Percentiles rank a stretch among this genome's conserved stretches.
Evolutionary conservation across 208 protist species (phyloP).

Genomic region (Trypanosoma congolense): DNA sequence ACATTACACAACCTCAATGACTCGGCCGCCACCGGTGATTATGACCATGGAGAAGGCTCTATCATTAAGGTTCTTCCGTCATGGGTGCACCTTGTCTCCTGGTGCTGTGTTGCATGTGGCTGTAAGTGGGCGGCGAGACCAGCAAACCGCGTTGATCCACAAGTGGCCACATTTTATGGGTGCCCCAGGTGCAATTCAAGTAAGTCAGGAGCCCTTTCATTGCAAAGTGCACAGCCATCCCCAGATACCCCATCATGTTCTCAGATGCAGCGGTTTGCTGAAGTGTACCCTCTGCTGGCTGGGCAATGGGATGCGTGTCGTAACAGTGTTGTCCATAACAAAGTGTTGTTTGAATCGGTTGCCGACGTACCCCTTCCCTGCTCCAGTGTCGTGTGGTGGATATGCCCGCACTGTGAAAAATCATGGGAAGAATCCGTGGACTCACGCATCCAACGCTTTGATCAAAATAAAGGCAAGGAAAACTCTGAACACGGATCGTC

Average conservation of each 20-base stretch:
- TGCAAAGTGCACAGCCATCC: background rate
- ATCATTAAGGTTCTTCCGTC: conserved; percentile 24
- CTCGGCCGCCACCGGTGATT: background rate
- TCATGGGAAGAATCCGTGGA: conserved; percentile 60
- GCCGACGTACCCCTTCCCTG: conserved; percentile 40
- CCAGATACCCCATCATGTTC: background rate
- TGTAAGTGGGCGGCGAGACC: conserved; percentile 51
- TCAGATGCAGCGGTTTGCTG: conserved; percentile 12
- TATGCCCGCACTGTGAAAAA: conserved; percentile 42
- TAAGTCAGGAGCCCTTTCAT: background rate
- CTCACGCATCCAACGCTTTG: conserved; percentile 39
- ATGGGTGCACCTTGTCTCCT: conserved; percentile 50
- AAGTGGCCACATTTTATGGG: conserved; percentile 34
- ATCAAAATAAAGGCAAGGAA: conserved; percentile 4
- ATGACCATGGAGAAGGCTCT: background rate
- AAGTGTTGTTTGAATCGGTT: conserved; percentile 37
- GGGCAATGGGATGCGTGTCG: conserved; percentile 62
- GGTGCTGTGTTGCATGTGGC: conserved; percentile 42
- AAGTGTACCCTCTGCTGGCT: conserved; percentile 41
- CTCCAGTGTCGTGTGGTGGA: conserved; percentile 47
- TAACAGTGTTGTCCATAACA: conserved; percentile 42
- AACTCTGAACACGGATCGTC: conserved; percentile 6
- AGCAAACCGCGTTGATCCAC: conserved; percentile 42
- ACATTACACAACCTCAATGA: conserved; percentile 5
- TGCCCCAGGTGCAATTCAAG: conserved; percentile 39